A percentile compares a stretch with the other conserved stretches of the same genome.
These are phyloP conservation scores for Rhodofomes roseus DNA, from an alignment of 1,284 basidiomycete genomes.

Conservation along the genomic window DNA sequence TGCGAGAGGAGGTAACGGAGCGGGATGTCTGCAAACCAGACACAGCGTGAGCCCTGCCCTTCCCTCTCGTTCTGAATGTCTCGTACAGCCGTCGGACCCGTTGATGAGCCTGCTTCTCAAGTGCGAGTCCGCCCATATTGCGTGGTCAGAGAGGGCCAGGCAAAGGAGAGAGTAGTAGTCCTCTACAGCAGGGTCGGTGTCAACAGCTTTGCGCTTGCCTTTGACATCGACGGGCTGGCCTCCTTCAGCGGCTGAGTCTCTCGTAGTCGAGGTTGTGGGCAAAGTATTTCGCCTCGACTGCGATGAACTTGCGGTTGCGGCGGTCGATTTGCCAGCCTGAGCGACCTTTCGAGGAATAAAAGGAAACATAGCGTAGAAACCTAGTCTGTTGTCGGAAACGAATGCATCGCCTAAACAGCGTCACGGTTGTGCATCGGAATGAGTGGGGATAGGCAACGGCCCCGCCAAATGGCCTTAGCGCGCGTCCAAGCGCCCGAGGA, in stretches of 20 bases:
- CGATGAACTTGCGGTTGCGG: conserved; percentile 1
- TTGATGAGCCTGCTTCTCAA: conserved; percentile 45
- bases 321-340: conserved; percentile 8
- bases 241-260: not conserved
- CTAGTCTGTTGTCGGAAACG: not conserved
- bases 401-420: not conserved
- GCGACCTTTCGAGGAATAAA: conserved; percentile 28
- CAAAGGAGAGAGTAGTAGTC: conserved; percentile 47
- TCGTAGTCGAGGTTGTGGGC: not conserved
- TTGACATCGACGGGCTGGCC: not conserved
- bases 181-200: conserved; percentile 25
- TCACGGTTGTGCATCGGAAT: no score
- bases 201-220: conserved; percentile 14
- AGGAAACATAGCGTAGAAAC: conserved; percentile 18
- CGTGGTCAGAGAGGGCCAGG: conserved; percentile 63
- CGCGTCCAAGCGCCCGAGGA: no score
- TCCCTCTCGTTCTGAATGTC: conserved; percentile 5
- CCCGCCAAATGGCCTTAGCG: no score
- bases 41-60: not conserved
- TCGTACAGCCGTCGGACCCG: conserved; percentile 48
- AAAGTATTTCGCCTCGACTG: not conserved
- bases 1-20: conserved; percentile 47
- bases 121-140: conserved; percentile 54
- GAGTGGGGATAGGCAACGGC: no score
- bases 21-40: conserved; percentile 45